Conservation (phyloP, 2,329 filamentous ascomycete genomes). For the Ascochyta viciae-villosae region DNA sequence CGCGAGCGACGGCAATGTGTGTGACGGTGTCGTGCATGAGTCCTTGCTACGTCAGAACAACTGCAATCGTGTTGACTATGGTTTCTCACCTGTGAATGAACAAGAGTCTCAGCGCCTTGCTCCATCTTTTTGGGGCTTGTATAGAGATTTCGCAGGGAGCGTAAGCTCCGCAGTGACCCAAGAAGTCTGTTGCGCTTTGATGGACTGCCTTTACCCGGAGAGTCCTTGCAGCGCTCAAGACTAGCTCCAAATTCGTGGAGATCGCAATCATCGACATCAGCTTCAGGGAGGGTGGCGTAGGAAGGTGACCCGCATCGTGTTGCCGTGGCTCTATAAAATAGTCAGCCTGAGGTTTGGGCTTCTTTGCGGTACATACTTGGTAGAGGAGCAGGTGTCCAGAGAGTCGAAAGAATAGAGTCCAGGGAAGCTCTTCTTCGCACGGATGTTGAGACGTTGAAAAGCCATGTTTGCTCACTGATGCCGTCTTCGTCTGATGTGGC, state of each 20-base stretch:
- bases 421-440: conserved; percentile 41
- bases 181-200: conserved; percentile 38
- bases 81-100: neutral
- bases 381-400: conserved; percentile 1
- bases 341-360: neutral
- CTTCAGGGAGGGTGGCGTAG: neutral
- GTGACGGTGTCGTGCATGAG: neutral
- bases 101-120: neutral
- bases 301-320: neutral
- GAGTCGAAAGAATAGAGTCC: conserved; percentile 33
- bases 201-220: conserved; percentile 31
- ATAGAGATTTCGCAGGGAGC: conserved; percentile 33
- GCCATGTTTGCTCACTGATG: conserved; percentile 30
- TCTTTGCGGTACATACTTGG: conserved; percentile 2
- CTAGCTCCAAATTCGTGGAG: conserved; percentile 26
- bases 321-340: neutral
- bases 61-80: neutral
- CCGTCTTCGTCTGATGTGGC: conserved; percentile 2
- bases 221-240: conserved; percentile 17
- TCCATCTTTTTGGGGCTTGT: conserved; percentile 29
- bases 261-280: neutral
- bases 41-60: conserved; percentile 2
- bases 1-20: conserved; percentile 28
- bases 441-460: conserved; percentile 35
- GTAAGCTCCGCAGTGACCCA: conserved; percentile 38